These are phyloP conservation scores for Aleurites moluccanus DNA, from an alignment of 441 rosid genomes.

Conservation along the genomic window DNA sequence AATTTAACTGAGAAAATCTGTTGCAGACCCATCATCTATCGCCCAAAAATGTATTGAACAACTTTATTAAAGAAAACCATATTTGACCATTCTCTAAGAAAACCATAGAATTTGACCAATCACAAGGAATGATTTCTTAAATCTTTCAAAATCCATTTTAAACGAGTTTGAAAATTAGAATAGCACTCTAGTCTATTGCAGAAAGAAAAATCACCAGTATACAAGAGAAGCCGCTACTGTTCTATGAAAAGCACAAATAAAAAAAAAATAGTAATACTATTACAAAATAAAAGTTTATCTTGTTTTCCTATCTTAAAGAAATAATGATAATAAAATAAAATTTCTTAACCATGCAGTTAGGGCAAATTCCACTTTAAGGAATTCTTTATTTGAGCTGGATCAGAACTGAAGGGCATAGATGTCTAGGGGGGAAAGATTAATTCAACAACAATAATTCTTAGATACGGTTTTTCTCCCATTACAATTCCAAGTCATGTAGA, in stretches of 20 bases:
- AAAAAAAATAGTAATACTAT: background rate
- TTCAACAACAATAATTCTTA: background rate
- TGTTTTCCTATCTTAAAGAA: background rate
- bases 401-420: background rate
- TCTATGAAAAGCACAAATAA: background rate
- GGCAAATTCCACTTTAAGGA: too few species aligned
- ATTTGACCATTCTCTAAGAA: background rate
- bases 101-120: background rate
- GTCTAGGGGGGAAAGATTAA: background rate
- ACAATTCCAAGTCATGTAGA: background rate
- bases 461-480: background rate
- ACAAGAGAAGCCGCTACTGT: background rate
- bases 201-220: background rate
- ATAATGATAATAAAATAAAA: background rate
- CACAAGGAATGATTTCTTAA: background rate
- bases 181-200: background rate
- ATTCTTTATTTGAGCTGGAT: background rate
- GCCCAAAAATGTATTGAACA: background rate
- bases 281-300: background rate
- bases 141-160: background rate
- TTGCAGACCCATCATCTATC: background rate
- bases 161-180: background rate
- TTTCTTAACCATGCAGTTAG: background rate
- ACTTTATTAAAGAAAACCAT: background rate
- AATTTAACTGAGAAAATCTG: background rate